A percentile compares a stretch with the other conserved stretches of the same genome.
phyloP scores from a whole-genome alignment of 495 filamentous ascomycete species.

The Monascus purpureus region DNA sequence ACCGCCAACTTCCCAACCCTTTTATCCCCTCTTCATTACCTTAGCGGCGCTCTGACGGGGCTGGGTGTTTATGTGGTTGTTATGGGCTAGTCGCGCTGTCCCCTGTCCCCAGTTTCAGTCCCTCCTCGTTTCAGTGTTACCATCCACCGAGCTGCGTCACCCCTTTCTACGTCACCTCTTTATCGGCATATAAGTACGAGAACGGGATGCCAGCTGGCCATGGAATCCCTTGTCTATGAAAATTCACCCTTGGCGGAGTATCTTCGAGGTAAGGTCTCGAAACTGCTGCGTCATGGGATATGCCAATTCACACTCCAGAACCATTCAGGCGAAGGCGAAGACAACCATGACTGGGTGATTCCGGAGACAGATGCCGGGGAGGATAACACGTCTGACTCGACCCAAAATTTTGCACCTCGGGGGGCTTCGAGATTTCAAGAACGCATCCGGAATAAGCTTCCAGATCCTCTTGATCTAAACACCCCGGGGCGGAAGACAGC shows the following conservation, averaged over 20 bases:
- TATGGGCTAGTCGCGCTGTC: too few species aligned
- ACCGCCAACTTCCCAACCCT: too few species aligned
- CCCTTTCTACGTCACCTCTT: too few species aligned
- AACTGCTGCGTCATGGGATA: slow-evolving; percentile 3
- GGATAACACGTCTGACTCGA: slow-evolving; percentile 16
- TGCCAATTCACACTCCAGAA: slow-evolving; percentile 8
- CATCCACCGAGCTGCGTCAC: too few species aligned
- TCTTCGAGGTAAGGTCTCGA: slow-evolving; percentile 59
- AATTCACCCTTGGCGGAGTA: slow-evolving; percentile 86
- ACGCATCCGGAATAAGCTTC: slow-evolving; percentile 51
- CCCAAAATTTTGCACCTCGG: slow-evolving; percentile 56
- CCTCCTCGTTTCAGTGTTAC: too few species aligned
- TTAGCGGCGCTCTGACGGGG: too few species aligned
- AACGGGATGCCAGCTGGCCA: slow-evolving; percentile 33
- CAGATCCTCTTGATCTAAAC: slow-evolving; percentile 45
- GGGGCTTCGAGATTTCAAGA: slow-evolving; percentile 52
- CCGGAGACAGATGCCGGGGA: slow-evolving; percentile 29
- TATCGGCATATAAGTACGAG: too few species aligned
- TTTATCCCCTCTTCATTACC: too few species aligned
- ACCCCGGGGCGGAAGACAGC: slow-evolving; percentile 32
- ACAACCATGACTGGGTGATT: slow-evolving; percentile 27
- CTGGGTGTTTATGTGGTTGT: too few species aligned
- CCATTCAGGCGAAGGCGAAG: slow-evolving; percentile 33
- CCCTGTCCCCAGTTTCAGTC: too few species aligned
- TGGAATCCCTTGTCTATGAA: slow-evolving; percentile 88